Evolutionary conservation across 129 eudicot species (phyloP), one percentile per base, ranked within the genome.

Genomic region (Artemisia tridentata): DNA sequence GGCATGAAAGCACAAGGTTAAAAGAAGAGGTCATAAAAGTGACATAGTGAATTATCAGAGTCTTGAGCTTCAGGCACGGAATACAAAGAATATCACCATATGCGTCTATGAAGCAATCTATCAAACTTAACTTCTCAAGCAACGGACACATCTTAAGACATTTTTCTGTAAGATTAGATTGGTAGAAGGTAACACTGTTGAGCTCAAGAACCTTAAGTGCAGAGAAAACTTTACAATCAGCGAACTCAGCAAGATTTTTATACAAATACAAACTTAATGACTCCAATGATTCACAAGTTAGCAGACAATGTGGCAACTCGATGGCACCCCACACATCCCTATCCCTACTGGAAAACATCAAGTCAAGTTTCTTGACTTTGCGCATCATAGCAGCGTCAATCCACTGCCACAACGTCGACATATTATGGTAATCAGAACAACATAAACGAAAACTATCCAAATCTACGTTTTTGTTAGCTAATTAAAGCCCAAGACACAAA

Each of bases 341-440:
- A 17, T 1, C 23, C 15, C 18, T 41, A 18, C 2, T 4, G 15
- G 16, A 2, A 20, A 65, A 46, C 12, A 3, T 45, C 54, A 65
- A 46, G 56, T 65, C 55, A 46, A 65, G 70, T 65, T 3, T 14
- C 25, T 65, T 65, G 38, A 43, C 55, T 11, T 46, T 65, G 10
- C 41, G n/a, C 38, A 0, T 46, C 18, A 46, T 41, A 10, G 56
- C 38, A 20, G 3, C 29, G 6, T 41, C n/a, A 19, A 65, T 21
- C 54, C 56, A 46, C 56, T 1, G 19, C 38, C 3, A 3, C 20
- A 65, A 5, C 0, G 54, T 65, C 38, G 0, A 0, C 70, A 45
- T 18, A 5, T 10, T 1, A 16, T 2, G 46, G 56, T 4, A 4
- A 19, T 2, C 0, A 11, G 16, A 2, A 45, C 54, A 45, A 10